Evolutionary conservation across 768 basidiomycete species (phyloP).

Genomic region (Mycena polygramma): DNA sequence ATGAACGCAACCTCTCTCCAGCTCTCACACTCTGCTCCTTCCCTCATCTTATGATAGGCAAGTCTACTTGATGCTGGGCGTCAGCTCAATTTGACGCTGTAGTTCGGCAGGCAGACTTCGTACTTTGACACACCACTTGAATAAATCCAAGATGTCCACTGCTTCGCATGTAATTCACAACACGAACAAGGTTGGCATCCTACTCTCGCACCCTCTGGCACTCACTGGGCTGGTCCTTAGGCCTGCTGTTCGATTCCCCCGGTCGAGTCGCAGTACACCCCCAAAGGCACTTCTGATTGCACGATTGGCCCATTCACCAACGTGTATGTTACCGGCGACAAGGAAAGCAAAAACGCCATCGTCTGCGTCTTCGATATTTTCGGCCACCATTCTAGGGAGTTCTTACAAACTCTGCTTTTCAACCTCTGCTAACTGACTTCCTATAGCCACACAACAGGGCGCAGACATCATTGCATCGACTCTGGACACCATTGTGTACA

Average conservation of each 20-base stretch:
- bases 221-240: slow-evolving; percentile 13
- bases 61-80: neutral
- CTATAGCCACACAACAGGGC: slow-evolving; percentile 71
- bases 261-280: slow-evolving; percentile 64
- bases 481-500: slow-evolving; percentile 67
- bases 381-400: no score
- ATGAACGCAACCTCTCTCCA: neutral
- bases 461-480: slow-evolving; percentile 71
- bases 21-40: neutral
- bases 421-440: slow-evolving; percentile 54
- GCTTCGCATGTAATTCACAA: slow-evolving; percentile 47
- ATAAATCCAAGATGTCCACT: slow-evolving; percentile 51
- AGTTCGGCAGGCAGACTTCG: slow-evolving; percentile 48
- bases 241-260: slow-evolving; percentile 71
- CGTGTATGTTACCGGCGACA: slow-evolving; percentile 65
- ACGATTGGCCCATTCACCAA: slow-evolving; percentile 62
- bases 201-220: no score
- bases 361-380: slow-evolving; percentile 76
- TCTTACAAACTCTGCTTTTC: no score
- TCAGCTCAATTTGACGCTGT: neutral
- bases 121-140: slow-evolving; percentile 54
- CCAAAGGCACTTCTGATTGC: slow-evolving; percentile 58
- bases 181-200: slow-evolving; percentile 43
- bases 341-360: slow-evolving; percentile 60
- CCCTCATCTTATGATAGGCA: slow-evolving; percentile 18